Conservation (phyloP, 306 rosid genomes). For the Fagus sylvatica region DNA sequence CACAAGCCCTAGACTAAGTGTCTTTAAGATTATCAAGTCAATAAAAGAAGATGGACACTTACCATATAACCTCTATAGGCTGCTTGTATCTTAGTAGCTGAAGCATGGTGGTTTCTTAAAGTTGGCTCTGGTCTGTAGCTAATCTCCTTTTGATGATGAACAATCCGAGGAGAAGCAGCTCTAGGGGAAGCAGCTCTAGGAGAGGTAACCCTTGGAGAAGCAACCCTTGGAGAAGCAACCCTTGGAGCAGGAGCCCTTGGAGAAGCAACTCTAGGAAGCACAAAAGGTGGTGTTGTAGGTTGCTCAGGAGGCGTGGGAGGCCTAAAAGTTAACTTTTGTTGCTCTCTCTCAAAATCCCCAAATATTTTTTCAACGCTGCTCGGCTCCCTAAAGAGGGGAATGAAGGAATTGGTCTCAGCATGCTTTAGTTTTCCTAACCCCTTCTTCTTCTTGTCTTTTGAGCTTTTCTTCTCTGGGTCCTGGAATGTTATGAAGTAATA, state of each 20-base stretch:
- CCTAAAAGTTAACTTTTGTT: slow-evolving; percentile 56
- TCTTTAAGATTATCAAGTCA: background rate
- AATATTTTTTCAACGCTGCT: slow-evolving; percentile 97
- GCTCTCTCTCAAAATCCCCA: slow-evolving; percentile 93
- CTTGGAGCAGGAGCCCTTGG: slow-evolving; percentile 50
- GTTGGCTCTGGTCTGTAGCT: slow-evolving; percentile 79
- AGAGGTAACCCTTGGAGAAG: slow-evolving; percentile 49
- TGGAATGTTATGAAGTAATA: slow-evolving; percentile 28
- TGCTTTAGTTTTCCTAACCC: slow-evolving; percentile 63
- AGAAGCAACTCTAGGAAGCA: slow-evolving; percentile 57
- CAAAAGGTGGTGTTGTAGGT: slow-evolving; percentile 65
- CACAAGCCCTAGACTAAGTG: no score
- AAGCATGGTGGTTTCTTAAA: slow-evolving; percentile 69
- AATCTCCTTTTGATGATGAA: slow-evolving; percentile 56
- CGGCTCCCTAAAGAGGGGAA: slow-evolving; percentile 89
- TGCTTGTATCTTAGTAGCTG: slow-evolving; percentile 89
- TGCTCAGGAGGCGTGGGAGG: slow-evolving; percentile 67
- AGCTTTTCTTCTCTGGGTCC: slow-evolving; percentile 71
- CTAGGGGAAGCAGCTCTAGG: slow-evolving; percentile 43
- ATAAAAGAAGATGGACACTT: slow-evolving; percentile 33
- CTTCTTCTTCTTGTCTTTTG: slow-evolving; percentile 84
- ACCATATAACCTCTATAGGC: slow-evolving; percentile 86
- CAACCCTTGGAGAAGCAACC: slow-evolving; percentile 34
- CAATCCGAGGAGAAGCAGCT: slow-evolving; percentile 52
- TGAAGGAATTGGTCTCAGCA: slow-evolving; percentile 86